Percentiles rank a stretch among this genome's conserved stretches.
Evolutionary conservation across 176 grass and related monocot genomes (phyloP).

Genomic region (Avena eriantha): DNA sequence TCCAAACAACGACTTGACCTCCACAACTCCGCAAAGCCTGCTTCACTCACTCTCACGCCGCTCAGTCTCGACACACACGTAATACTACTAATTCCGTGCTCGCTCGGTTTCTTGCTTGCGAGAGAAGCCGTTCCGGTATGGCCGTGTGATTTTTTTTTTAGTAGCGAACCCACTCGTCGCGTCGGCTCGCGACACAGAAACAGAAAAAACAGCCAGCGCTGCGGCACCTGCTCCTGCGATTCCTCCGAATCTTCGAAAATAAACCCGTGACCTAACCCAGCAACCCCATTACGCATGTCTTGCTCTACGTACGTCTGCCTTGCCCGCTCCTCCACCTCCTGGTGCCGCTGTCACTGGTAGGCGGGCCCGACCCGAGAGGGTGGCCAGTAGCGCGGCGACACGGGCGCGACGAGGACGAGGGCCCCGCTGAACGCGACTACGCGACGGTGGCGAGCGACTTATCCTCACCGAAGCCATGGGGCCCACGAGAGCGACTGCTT

Average conservation of each 20-base stretch:
- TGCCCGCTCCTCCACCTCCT: neutral
- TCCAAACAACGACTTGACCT: neutral
- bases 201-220: neutral
- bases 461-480: neutral
- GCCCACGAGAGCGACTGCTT: neutral
- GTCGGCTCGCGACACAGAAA: neutral
- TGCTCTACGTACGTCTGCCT: neutral
- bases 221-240: constrained; percentile 18
- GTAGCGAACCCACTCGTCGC: neutral
- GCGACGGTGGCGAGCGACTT: neutral
- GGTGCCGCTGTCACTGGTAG: neutral
- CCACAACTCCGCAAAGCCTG: neutral
- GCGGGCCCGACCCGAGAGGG: neutral
- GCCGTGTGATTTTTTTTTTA: neutral
- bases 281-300: neutral
- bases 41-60: neutral
- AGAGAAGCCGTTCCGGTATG: neutral
- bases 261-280: constrained; percentile 42
- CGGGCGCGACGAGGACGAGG: neutral
- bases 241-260: constrained; percentile 49
- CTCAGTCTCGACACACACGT: neutral
- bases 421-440: neutral
- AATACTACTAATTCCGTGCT: neutral
- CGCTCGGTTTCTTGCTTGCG: neutral
- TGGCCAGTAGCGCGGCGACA: neutral